Evolutionary conservation across 805 yeast genomes (phyloP).

Genomic region (Metschnikowia cerradonensis): DNA sequence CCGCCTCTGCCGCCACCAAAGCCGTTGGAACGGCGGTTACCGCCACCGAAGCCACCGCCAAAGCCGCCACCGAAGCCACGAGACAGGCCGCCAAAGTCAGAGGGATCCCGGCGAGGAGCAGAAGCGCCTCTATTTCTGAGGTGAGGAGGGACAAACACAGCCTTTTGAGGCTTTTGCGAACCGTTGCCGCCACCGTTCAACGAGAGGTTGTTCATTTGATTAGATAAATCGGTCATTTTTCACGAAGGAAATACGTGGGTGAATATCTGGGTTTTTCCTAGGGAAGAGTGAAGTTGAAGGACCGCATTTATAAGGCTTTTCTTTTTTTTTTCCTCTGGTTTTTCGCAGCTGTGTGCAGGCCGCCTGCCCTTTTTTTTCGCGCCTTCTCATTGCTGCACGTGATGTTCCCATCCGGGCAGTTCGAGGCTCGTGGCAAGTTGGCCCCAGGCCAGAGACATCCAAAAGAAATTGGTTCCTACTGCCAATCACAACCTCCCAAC

Average conservation of each 20-base stretch:
- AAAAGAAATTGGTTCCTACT: too few species aligned
- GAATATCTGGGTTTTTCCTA: background rate
- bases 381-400: conserved; percentile 6
- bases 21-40: conserved; percentile 29
- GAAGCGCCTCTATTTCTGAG: conserved; percentile 32
- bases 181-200: conserved; percentile 37
- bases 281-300: background rate
- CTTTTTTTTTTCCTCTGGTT: conserved; percentile 5
- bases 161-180: conserved; percentile 13
- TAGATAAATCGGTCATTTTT: conserved; percentile 57
- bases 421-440: too few species aligned
- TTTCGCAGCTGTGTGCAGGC: conserved; percentile 2
- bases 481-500: too few species aligned
- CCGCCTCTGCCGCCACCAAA: conserved; percentile 23
- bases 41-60: conserved; percentile 18
- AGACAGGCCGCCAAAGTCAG: conserved; percentile 16
- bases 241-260: conserved; percentile 4
- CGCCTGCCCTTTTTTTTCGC: conserved; percentile 1
- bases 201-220: conserved; percentile 54
- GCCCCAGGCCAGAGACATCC: too few species aligned
- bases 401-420: background rate
- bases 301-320: background rate
- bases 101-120: conserved; percentile 29
- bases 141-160: conserved; percentile 29
- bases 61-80: conserved; percentile 12